Conservation (phyloP, 176 grass and related monocot genomes). For the Musa beccarii region DNA sequence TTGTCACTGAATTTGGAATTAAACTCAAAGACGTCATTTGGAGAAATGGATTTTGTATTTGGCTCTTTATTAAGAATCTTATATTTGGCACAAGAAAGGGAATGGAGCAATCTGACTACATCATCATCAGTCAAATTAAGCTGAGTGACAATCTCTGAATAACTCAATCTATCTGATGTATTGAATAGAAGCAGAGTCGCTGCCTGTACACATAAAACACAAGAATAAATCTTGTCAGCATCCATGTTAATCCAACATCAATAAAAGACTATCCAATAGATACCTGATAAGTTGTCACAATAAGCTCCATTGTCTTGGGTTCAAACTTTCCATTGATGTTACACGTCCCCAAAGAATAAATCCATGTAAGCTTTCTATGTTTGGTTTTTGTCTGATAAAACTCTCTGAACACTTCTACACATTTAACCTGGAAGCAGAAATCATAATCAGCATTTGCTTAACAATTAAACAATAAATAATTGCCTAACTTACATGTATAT, state of each 20-base stretch:
- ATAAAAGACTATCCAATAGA: neutral
- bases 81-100: slow-evolving; percentile 21
- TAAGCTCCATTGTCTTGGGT: slow-evolving; percentile 66
- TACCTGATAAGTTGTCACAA: slow-evolving; percentile 96
- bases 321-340: slow-evolving; percentile 89
- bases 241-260: neutral
- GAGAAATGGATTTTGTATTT: slow-evolving; percentile 18
- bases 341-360: slow-evolving; percentile 97
- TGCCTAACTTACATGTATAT: neutral
- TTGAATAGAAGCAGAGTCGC: slow-evolving; percentile 19
- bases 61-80: slow-evolving; percentile 27
- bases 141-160: slow-evolving; percentile 19
- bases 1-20: slow-evolving; percentile 94
- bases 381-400: slow-evolving; percentile 95
- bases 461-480: neutral
- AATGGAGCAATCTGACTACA: slow-evolving; percentile 25
- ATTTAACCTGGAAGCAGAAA: slow-evolving; percentile 57
- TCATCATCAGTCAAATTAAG: slow-evolving; percentile 22
- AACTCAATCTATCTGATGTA: slow-evolving; percentile 23
- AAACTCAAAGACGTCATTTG: slow-evolving; percentile 49
- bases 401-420: slow-evolving; percentile 93
- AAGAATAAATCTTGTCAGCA: neutral
- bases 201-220: slow-evolving; percentile 3
- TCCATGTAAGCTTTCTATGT: slow-evolving; percentile 95
- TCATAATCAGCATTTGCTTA: neutral